A percentile compares a stretch with the other conserved stretches of the same genome.
Evolutionary conservation across 208 protist species (phyloP).

Genomic region (Acanthamoeba quina): DNA sequence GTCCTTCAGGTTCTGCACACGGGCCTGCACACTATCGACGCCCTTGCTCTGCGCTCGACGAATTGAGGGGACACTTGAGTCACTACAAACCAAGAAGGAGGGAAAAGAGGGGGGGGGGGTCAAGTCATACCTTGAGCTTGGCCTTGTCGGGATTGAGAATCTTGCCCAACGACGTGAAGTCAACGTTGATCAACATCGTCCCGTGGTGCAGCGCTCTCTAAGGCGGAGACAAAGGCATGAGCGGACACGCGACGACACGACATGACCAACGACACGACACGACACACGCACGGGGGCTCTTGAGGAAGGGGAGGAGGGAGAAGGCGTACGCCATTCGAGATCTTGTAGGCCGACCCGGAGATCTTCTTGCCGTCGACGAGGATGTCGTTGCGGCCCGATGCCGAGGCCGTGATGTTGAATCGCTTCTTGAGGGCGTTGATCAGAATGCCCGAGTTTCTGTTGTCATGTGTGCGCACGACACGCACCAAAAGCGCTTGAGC

Average conservation of each 20-base stretch:
- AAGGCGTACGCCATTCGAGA: not conserved
- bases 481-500: too few species aligned
- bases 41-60: conserved; percentile 62
- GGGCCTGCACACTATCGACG: conserved; percentile 62
- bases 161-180: conserved; percentile 39
- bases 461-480: too few species aligned
- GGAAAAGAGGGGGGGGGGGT: not conserved
- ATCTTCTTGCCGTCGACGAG: conserved; percentile 62
- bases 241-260: not conserved
- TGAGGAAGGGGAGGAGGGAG: too few species aligned
- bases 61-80: not conserved
- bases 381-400: conserved; percentile 68
- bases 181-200: conserved; percentile 71
- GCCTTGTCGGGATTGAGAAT: conserved; percentile 64
- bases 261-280: not conserved
- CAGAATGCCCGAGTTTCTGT: conserved; percentile 65
- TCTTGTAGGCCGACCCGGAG: conserved; percentile 57
- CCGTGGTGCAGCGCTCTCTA: conserved; percentile 65
- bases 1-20: conserved; percentile 55
- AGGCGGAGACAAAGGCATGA: not conserved
- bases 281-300: too few species aligned
- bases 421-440: conserved; percentile 46
- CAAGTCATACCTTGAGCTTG: conserved; percentile 57
- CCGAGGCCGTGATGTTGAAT: conserved; percentile 54
- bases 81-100: not conserved